Percentiles rank a stretch among this genome's conserved stretches.
These are phyloP conservation scores for Magnusiomyces sp. DNA, from an alignment of 1,139 yeast species.

Conservation along the genomic window DNA sequence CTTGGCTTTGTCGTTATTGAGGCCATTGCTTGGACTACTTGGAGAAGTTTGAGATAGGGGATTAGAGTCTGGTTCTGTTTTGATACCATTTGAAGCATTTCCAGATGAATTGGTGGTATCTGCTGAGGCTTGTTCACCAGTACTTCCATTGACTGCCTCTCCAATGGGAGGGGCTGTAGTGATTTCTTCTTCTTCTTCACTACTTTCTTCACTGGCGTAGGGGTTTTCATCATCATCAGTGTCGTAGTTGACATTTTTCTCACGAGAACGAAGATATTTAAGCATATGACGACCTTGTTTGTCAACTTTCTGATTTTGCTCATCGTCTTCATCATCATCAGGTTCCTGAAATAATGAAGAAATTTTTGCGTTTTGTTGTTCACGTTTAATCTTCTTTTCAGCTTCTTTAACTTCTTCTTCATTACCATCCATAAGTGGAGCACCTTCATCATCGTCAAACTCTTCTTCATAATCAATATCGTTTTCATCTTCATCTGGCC, in stretches of 20 bases:
- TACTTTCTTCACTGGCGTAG: conserved; percentile 54
- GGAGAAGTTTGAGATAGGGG: conserved; percentile 5
- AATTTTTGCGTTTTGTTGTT: conserved; percentile 54
- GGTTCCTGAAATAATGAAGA: conserved; percentile 39
- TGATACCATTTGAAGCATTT: no score
- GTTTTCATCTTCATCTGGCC: conserved; percentile 75
- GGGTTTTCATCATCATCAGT: conserved; percentile 83
- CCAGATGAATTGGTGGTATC: no score
- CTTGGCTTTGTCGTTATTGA: conserved; percentile 5
- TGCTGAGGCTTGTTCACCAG: no score
- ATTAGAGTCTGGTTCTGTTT: conserved; percentile 1
- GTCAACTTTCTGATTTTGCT: conserved; percentile 68
- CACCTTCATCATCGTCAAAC: conserved; percentile 97
- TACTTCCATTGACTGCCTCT: neutral
- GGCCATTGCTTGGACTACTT: no score
- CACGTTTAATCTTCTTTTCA: conserved; percentile 79
- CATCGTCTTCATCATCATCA: conserved; percentile 48
- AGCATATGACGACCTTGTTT: conserved; percentile 84
- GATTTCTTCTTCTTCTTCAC: conserved; percentile 24
- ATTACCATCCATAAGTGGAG: conserved; percentile 94
- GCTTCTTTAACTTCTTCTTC: conserved; percentile 91
- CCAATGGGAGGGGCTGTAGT: conserved; percentile 8
- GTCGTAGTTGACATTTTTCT: conserved; percentile 83
- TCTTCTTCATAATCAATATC: conserved; percentile 94
- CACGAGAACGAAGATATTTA: conserved; percentile 77